phyloP scores from a whole-genome alignment of 495 filamentous ascomycete species.

The Cetradonia linearis region DNA sequence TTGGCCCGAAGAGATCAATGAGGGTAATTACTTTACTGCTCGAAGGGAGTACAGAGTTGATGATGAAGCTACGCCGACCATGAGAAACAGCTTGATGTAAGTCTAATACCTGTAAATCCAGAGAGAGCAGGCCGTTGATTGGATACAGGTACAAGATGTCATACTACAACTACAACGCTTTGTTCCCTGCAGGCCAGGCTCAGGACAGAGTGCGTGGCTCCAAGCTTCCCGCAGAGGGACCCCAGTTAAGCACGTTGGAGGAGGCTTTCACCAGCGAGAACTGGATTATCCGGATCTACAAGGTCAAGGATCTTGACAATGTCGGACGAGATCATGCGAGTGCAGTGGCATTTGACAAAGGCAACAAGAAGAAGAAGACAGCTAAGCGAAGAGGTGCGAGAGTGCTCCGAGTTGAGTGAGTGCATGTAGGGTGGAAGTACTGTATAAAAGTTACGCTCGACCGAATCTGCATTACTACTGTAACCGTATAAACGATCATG shows the following conservation, averaged over 20 bases:
- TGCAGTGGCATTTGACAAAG: conserved; percentile 80
- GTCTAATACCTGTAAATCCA: conserved; percentile 26
- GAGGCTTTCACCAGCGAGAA: conserved; percentile 99
- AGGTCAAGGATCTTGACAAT: conserved; percentile 98
- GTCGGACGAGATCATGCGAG: conserved; percentile 79
- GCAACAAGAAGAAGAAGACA: conserved; percentile 86
- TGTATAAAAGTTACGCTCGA: conserved; percentile 8
- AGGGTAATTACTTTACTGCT: conserved; percentile 91
- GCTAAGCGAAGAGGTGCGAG: conserved; percentile 69
- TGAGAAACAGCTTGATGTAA: conserved; percentile 99
- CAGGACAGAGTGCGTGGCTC: conserved; percentile 79
- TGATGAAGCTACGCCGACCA: conserved; percentile 85
- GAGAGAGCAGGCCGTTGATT: not conserved
- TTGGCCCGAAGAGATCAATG: conserved; percentile 98
- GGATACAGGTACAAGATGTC: conserved; percentile 96
- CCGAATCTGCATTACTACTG: conserved; percentile 1
- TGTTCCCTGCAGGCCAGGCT: conserved; percentile 89
- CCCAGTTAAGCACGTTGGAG: conserved; percentile 78
- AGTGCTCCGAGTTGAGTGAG: conserved; percentile 73
- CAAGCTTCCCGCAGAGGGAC: conserved; percentile 73
- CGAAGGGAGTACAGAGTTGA: conserved; percentile 95
- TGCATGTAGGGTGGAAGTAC: conserved; percentile 1
- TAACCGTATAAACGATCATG: not conserved
- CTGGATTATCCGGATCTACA: conserved; percentile 99
- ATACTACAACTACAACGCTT: conserved; percentile 90